Evolutionary conservation across 257 asterid genomes (phyloP).

Genomic region (Osmanthus fragrans): DNA sequence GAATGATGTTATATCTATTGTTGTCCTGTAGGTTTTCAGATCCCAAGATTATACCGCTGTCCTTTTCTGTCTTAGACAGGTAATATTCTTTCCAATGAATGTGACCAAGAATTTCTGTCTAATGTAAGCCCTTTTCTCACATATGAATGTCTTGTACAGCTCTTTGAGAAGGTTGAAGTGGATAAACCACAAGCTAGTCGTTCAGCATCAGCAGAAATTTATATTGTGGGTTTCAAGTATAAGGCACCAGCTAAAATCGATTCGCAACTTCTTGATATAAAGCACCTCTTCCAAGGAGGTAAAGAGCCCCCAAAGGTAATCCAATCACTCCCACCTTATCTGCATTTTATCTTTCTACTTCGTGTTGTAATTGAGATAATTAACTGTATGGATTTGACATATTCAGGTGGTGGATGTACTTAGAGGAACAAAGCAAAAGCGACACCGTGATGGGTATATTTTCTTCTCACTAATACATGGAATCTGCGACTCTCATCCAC

Average conservation of each 20-base stretch:
- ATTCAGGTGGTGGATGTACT: constrained; percentile 79
- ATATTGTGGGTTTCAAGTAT: constrained; percentile 68
- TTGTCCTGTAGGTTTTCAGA: constrained; percentile 72
- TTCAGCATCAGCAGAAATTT: constrained; percentile 89
- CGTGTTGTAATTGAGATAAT: constrained; percentile 16
- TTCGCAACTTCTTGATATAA: constrained; percentile 89
- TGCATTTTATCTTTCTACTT: neutral
- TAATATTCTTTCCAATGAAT: constrained; percentile 20
- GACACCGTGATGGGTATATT: constrained; percentile 88
- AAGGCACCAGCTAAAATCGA: constrained; percentile 97
- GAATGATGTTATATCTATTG: neutral
- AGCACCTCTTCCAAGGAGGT: constrained; percentile 84
- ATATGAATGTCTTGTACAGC: constrained; percentile 42
- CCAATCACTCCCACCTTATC: neutral
- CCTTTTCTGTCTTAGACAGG: constrained; percentile 89
- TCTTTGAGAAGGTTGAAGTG: constrained; percentile 95
- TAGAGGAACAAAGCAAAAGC: constrained; percentile 68
- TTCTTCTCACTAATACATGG: neutral
- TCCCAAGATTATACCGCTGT: constrained; percentile 93
- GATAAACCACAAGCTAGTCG: constrained; percentile 92
- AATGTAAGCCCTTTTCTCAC: constrained; percentile 10
- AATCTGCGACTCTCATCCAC: neutral
- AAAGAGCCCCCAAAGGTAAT: constrained; percentile 81
- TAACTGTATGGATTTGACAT: constrained; percentile 10
- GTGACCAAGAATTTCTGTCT: neutral